Evolutionary conservation across 768 basidiomycete species (phyloP).

Genomic region (Gautieria morchelliformis): DNA sequence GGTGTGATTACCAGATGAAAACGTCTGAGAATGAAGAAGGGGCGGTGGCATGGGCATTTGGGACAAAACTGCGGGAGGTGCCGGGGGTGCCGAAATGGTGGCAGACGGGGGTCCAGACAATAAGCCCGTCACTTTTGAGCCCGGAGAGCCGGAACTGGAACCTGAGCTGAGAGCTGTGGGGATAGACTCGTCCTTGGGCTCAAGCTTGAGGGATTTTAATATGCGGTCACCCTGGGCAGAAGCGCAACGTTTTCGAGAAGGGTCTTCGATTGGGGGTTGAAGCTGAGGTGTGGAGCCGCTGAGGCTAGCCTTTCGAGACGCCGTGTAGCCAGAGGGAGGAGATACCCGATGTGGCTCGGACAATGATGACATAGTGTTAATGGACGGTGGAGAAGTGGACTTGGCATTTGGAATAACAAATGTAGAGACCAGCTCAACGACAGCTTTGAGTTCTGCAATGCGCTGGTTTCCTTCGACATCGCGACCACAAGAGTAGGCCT

Average conservation of each 20-base stretch:
- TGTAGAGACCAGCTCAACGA: slow-evolving; percentile 3
- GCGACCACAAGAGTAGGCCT: slow-evolving; percentile 2
- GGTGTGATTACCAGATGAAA: slow-evolving; percentile 13
- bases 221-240: slow-evolving; percentile 37
- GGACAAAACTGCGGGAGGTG: slow-evolving; percentile 15
- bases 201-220: slow-evolving; percentile 39
- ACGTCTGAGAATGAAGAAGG: slow-evolving; percentile 14
- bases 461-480: slow-evolving; percentile 6
- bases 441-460: slow-evolving; percentile 7
- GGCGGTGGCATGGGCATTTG: slow-evolving; percentile 17
- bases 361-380: not conserved
- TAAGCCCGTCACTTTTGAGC: slow-evolving; percentile 7
- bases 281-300: slow-evolving; percentile 2
- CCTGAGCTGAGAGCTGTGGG: slow-evolving; percentile 15
- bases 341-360: slow-evolving; percentile 3
- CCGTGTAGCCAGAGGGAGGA: not conserved
- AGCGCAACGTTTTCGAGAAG: slow-evolving; percentile 42
- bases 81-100: slow-evolving; percentile 21
- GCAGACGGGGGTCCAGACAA: slow-evolving; percentile 11
- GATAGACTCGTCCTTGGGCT: slow-evolving; percentile 32
- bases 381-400: not conserved
- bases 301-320: not conserved
- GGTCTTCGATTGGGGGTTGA: slow-evolving; percentile 19
- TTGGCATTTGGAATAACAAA: not conserved
- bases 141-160: slow-evolving; percentile 6